These are phyloP conservation scores for Stipa capillata DNA, from an alignment of 176 grass and related monocot genomes.

Conservation along the genomic window DNA sequence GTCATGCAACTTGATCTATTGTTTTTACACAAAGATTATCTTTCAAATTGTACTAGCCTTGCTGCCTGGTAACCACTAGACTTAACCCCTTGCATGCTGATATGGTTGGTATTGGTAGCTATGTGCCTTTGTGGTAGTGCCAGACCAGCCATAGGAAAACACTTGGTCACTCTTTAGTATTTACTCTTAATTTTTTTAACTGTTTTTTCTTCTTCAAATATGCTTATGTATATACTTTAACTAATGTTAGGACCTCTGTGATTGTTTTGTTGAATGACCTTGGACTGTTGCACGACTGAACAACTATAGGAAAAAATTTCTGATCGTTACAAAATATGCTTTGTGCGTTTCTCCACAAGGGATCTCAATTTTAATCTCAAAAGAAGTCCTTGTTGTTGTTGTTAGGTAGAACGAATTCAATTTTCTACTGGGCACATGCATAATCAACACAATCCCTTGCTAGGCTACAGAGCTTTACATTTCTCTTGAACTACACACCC, in stretches of 20 bases:
- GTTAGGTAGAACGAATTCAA: neutral
- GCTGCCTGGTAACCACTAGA: neutral
- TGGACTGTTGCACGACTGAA: neutral
- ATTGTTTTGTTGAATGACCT: neutral
- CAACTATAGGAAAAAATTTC: neutral
- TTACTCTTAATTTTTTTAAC: neutral
- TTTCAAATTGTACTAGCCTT: neutral
- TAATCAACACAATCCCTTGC: neutral
- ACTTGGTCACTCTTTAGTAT: neutral
- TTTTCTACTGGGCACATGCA: neutral
- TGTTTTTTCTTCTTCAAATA: neutral
- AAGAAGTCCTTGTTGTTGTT: neutral
- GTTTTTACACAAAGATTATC: neutral
- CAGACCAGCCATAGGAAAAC: neutral
- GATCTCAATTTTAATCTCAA: neutral
- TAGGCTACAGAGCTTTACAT: neutral
- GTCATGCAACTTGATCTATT: constrained; percentile 12
- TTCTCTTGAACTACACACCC: neutral
- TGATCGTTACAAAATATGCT: neutral
- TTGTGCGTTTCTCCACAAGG: neutral
- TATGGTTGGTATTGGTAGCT: neutral
- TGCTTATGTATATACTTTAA: neutral
- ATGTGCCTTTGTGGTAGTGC: neutral
- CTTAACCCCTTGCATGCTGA: neutral
- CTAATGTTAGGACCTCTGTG: neutral